Conservation (phyloP, 2,329 filamentous ascomycete species). For the Corniculantispora saksenae region DNA sequence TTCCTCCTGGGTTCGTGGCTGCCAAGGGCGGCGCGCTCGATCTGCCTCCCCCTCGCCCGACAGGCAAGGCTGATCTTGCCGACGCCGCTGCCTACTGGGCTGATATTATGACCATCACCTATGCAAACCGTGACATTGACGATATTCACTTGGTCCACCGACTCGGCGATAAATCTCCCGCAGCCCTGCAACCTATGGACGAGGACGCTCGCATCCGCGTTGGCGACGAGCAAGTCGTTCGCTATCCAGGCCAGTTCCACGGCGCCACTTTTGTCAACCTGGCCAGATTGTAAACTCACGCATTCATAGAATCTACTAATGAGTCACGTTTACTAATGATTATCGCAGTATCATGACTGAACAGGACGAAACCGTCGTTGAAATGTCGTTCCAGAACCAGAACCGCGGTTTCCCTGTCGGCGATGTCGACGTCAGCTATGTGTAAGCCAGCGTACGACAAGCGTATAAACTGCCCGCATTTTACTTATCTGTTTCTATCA, state of each 20-base stretch:
- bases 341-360: not conserved
- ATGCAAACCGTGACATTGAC: not conserved
- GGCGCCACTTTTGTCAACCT: not conserved
- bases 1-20: not conserved
- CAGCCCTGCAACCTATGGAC: not conserved
- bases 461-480: not conserved
- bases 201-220: not conserved
- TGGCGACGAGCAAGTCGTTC: not conserved
- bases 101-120: not conserved
- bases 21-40: not conserved
- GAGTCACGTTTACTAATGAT: no score
- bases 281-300: not conserved
- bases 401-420: not conserved
- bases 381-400: not conserved
- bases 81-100: not conserved
- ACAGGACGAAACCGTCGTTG: not conserved
- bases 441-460: not conserved
- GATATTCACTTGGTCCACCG: not conserved
- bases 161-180: not conserved
- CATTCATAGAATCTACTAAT: no score
- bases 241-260: not conserved
- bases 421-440: slow-evolving; percentile 2
- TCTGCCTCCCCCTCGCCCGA: not conserved
- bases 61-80: not conserved
- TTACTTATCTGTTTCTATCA: not conserved